Base-by-base conservation (phyloP, 1,139 yeast genomes). In the Protomyces pachydermus region DNA sequence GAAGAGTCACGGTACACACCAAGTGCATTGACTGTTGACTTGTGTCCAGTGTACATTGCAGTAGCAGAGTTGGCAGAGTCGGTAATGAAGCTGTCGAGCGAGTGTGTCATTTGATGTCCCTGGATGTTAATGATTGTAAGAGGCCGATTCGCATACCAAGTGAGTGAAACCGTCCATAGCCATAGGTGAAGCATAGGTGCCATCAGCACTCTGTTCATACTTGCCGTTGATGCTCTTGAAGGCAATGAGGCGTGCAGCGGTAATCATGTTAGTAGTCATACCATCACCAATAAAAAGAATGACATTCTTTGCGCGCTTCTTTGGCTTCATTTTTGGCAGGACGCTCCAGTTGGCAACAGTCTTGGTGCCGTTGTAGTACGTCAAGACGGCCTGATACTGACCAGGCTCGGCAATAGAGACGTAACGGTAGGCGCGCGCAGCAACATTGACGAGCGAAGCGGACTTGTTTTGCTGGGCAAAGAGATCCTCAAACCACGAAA, bases 181-280 rank as follows among this genome's bases (percentile, higher is more conserved):
- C 57, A 54, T 54, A 16, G 12, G 23, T 4, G 57, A 37, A 20
- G 38, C 20, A 34, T 54, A 54, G 35, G 20, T 54, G 48, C 48
- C 48, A 18, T 42, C 48, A 9, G 48, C 48, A n/a, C 48, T 42
- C 23, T 20, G 48, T 12, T 42, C 14, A 28, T 42, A 42, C 25
- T 42, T 42, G 38, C 57, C 57, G 37, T 54, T 54, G 50, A 54
- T 25, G 20, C 38, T 25, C 20, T 54, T 54, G 57, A 37, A 48
- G 4, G 50, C 57, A 12, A 54, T 54, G 37, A 54, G 37, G 9
- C 57, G 46, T 4, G 57, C 57, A 32, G 57, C 57, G 9, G 57
- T 54, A 34, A 54, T 54, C 57, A 54, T 54, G 50, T 54, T 54
- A 18, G 57, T 54, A 10, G 57, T 54, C 57, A 54, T 54, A 42